These are phyloP conservation scores for Dendrobium officinale DNA, from an alignment of 106 monocot species.

Conservation along the genomic window DNA sequence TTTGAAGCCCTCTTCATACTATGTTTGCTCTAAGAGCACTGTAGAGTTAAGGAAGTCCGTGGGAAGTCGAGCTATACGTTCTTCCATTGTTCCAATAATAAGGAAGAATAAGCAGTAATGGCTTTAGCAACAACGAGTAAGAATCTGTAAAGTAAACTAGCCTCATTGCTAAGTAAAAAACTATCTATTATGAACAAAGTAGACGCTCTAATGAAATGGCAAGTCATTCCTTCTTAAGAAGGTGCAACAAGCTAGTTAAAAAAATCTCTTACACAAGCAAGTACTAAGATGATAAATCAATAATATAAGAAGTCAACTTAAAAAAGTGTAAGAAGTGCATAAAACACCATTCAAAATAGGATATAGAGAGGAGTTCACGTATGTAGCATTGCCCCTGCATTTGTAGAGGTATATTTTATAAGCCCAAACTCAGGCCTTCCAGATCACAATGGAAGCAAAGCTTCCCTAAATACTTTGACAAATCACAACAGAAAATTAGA, in stretches of 20 bases:
- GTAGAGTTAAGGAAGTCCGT: slow-evolving; percentile 56
- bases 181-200: neutral
- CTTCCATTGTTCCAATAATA: slow-evolving; percentile 14
- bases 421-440: too few species aligned
- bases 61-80: slow-evolving; percentile 12
- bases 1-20: slow-evolving; percentile 47
- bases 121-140: neutral
- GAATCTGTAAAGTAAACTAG: neutral
- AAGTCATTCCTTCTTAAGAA: neutral
- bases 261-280: too few species aligned
- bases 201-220: neutral
- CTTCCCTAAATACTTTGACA: too few species aligned
- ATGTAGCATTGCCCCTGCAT: too few species aligned
- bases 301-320: too few species aligned
- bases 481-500: too few species aligned
- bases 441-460: too few species aligned
- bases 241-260: neutral
- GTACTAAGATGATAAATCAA: too few species aligned
- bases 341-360: too few species aligned
- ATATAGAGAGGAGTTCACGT: too few species aligned
- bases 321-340: too few species aligned
- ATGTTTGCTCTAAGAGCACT: slow-evolving; percentile 47
- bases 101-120: neutral
- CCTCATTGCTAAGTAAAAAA: neutral
- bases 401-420: too few species aligned